A percentile compares a stretch with the other conserved stretches of the same genome.
Conservation (phyloP, 2,329 filamentous ascomycete species). For the Cadophora sp. region DNA sequence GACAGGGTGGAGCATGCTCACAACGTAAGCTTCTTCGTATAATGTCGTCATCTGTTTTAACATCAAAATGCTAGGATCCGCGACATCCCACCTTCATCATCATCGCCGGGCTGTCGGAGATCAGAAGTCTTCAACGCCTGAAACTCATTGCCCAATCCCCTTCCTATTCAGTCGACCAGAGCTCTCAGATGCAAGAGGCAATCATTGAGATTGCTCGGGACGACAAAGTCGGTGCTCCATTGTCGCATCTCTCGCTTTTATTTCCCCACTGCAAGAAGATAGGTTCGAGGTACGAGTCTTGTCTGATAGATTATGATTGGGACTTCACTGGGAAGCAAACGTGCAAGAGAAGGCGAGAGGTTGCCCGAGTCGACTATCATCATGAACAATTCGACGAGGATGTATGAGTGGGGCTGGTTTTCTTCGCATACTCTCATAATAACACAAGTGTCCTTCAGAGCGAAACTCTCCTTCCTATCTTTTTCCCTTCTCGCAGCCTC, state of each 20-base stretch:
- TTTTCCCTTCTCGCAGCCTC: no score
- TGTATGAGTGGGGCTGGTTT: not conserved
- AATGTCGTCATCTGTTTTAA: not conserved
- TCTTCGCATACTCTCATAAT: no score
- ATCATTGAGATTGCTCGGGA: not conserved
- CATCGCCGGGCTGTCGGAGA: not conserved
- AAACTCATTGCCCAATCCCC: not conserved
- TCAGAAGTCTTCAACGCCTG: not conserved
- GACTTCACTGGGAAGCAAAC: not conserved
- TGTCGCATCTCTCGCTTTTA: not conserved
- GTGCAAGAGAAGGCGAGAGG: not conserved
- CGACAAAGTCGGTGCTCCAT: not conserved
- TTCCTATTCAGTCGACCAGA: not conserved
- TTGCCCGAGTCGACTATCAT: not conserved
- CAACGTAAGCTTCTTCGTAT: not conserved
- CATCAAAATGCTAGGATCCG: not conserved
- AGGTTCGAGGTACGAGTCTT: not conserved
- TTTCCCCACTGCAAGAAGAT: not conserved
- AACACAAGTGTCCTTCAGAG: no score
- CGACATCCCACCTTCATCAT: not conserved
- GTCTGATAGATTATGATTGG: not conserved
- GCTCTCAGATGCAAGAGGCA: not conserved
- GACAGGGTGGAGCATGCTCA: not conserved
- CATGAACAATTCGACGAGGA: not conserved
- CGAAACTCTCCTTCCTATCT: no score